Evolutionary conservation across 371 early-diverging fungal genomes (phyloP), one percentile per base, ranked within the genome.

Genomic region (Mucor plumbeus): DNA sequence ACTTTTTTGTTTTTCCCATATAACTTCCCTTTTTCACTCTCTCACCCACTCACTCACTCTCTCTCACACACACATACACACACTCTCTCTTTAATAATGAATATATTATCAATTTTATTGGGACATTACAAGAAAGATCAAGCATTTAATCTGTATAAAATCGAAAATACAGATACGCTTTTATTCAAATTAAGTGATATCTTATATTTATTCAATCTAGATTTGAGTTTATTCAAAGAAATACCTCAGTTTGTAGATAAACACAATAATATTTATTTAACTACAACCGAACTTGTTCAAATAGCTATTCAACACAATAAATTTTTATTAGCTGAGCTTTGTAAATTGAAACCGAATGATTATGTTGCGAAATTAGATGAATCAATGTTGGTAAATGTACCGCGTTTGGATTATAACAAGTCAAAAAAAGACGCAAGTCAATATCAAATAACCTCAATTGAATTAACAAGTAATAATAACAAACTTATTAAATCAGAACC

Each of bases 281-380:
- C 48, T 0, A 68, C 68, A 10, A 62, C 62, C 31, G 68, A 54
- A 5, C 38, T 68, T 10, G 63, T 34, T 21, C 17, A n/a, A 48
- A 17, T 68, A 17, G 68, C 68, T n/a, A 58, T 68, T 4, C 56
- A 58, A 21, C 68, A 68, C 40, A 62, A 63, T 47, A 68, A 68
- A 26, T 68, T 68, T 19, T n/a, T 63, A 15, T 19, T 81, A 31
- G 79, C 78, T 19, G 81, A 81, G 56, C 69, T 81, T 9, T 81
- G 81, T 35, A 81, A 81, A 54, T 59, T 81, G n/a, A 81, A 78
- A 36, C 69, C 69, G 19, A 70, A 62, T 35, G 82, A 82, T 43
- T 76, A 78, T 59, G 63, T 65, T 44, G 71, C 79, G 26, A 68
- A 72, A 11, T 41, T 76, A n/a, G 82, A 74, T 19, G 73, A 82